Evolutionary conservation across 2,329 filamentous ascomycete genomes (phyloP).

Genomic region (Bretziella fagacearum): DNA sequence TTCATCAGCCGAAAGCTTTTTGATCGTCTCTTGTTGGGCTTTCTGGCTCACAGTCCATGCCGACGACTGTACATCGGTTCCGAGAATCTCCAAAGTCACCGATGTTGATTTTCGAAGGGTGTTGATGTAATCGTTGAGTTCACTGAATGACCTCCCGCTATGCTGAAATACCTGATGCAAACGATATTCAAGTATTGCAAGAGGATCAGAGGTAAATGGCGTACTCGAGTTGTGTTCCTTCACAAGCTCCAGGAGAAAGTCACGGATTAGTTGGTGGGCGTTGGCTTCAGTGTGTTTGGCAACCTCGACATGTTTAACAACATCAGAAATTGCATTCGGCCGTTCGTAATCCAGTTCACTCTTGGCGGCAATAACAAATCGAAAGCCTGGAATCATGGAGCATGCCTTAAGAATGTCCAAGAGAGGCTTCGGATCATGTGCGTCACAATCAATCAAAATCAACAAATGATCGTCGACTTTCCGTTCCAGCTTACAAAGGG

Average conservation of each 20-base stretch:
- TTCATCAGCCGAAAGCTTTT: background rate
- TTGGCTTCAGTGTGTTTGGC: background rate
- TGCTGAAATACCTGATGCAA: background rate
- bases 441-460: no score
- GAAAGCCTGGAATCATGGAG: background rate
- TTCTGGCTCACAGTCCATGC: background rate
- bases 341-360: background rate
- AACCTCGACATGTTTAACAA: background rate
- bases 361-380: background rate
- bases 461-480: no score
- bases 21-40: background rate
- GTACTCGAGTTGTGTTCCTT: background rate
- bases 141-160: constrained; percentile 1
- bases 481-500: no score
- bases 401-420: background rate
- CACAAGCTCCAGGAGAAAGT: background rate
- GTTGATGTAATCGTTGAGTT: background rate
- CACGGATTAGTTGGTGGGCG: background rate
- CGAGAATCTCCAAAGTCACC: background rate
- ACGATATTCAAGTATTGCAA: background rate
- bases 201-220: no score
- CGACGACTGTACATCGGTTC: background rate
- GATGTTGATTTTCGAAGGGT: background rate
- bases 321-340: background rate
- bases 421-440: background rate